Conservation (phyloP, 2,329 filamentous ascomycete genomes). For the Aspergillus candidus region DNA sequence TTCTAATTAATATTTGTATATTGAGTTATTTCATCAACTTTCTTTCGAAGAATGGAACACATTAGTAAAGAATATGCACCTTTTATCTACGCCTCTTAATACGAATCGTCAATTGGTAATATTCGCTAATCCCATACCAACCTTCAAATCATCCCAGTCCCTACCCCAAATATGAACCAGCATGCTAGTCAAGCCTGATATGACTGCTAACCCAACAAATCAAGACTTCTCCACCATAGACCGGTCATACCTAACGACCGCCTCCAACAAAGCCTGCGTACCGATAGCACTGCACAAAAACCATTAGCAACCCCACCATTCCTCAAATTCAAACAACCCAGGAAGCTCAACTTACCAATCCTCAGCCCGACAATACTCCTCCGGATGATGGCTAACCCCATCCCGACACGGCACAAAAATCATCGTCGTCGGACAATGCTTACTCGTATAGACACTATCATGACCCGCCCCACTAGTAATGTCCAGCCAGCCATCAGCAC, state of each 20-base stretch:
- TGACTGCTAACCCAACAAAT: neutral
- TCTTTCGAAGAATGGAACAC: no score
- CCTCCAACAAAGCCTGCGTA: conserved; percentile 45
- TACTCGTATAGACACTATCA: conserved; percentile 53
- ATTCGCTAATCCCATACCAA: conserved; percentile 1
- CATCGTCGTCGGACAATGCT: conserved; percentile 53
- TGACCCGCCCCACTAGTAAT: conserved; percentile 57
- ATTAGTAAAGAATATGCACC: no score
- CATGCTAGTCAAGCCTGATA: no score
- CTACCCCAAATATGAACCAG: neutral
- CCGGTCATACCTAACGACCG: conserved; percentile 35
- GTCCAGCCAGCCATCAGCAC: conserved; percentile 39
- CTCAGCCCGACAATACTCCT: conserved; percentile 51
- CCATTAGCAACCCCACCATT: neutral
- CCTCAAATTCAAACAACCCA: neutral
- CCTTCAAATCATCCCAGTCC: no score
- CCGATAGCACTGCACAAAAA: conserved; percentile 19
- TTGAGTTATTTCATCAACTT: no score
- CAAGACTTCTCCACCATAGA: neutral
- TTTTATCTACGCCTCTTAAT: no score
- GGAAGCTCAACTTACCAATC: conserved; percentile 21
- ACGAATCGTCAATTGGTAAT: no score
- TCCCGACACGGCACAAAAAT: conserved; percentile 57
- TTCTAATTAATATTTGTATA: neutral
- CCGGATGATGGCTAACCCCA: conserved; percentile 54